A percentile compares a stretch with the other conserved stretches of the same genome.
phyloP scores from a whole-genome alignment of 768 basidiomycete genomes.

The Suillus spraguei region DNA sequence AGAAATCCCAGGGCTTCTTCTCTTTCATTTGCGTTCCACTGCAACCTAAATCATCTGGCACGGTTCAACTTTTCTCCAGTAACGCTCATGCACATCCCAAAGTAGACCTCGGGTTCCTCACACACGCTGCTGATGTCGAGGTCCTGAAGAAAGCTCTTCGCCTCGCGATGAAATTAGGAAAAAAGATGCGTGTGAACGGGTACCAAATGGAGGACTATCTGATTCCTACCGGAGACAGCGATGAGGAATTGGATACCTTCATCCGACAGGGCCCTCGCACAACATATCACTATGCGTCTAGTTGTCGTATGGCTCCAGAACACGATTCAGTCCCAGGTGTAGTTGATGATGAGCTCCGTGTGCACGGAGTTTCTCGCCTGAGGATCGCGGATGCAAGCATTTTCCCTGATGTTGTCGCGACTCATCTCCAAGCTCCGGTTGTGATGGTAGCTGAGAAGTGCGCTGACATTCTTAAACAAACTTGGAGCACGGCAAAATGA shows the following conservation, averaged over 20 bases:
- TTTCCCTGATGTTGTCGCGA: slow-evolving; percentile 33
- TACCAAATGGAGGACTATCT: slow-evolving; percentile 17
- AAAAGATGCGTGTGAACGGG: slow-evolving; percentile 25
- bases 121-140: not conserved
- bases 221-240: slow-evolving; percentile 3
- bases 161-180: slow-evolving; percentile 18
- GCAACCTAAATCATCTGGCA: slow-evolving; percentile 21
- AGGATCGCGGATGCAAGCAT: slow-evolving; percentile 41
- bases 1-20: slow-evolving; percentile 26
- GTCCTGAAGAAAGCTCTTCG: slow-evolving; percentile 26
- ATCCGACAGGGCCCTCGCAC: slow-evolving; percentile 20
- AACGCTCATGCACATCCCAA: slow-evolving; percentile 21
- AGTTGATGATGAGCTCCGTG: slow-evolving; percentile 46
- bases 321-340: slow-evolving; percentile 36
- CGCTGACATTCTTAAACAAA: slow-evolving; percentile 33
- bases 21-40: slow-evolving; percentile 29
- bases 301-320: slow-evolving; percentile 39
- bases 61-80: slow-evolving; percentile 20
- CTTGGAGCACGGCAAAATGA: too few species aligned
- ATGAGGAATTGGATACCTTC: slow-evolving; percentile 6
- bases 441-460: slow-evolving; percentile 42
- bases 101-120: slow-evolving; percentile 18
- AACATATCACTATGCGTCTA: slow-evolving; percentile 39
- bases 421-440: slow-evolving; percentile 38
- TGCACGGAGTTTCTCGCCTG: slow-evolving; percentile 47